These are phyloP conservation scores for Phaeosphaeria sp. DNA, from an alignment of 2,329 filamentous ascomycete genomes.

Conservation along the genomic window DNA sequence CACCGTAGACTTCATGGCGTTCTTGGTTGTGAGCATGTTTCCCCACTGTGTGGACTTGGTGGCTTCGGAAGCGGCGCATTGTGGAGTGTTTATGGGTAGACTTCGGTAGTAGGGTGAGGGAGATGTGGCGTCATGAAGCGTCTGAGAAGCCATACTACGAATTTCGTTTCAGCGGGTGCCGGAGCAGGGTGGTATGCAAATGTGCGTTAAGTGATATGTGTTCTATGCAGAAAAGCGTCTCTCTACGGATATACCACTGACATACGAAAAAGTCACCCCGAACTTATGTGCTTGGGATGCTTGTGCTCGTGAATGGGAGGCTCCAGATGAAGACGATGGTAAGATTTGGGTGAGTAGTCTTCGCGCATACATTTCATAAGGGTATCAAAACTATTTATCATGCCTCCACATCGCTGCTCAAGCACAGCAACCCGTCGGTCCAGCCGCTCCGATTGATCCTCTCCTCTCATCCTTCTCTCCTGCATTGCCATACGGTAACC, in stretches of 20 bases:
- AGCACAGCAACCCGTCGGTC: slow-evolving; percentile 39
- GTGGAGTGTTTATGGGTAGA: neutral
- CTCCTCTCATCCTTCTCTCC: slow-evolving; percentile 34
- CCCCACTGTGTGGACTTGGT: neutral
- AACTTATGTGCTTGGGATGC: too few species aligned
- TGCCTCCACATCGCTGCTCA: slow-evolving; percentile 7
- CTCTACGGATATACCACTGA: too few species aligned
- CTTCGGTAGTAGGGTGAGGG: neutral
- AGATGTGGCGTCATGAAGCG: neutral
- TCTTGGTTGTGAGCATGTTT: neutral
- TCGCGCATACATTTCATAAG: neutral
- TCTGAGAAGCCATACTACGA: neutral
- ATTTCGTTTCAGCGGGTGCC: neutral
- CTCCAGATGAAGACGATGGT: too few species aligned
- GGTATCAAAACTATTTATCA: neutral
- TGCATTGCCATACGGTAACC: slow-evolving; percentile 29
- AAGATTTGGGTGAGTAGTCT: too few species aligned
- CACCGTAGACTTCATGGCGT: neutral
- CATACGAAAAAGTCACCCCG: too few species aligned
- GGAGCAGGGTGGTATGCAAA: too few species aligned
- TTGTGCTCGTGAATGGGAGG: too few species aligned
- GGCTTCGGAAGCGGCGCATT: neutral
- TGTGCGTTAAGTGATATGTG: too few species aligned
- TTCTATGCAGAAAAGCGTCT: too few species aligned
- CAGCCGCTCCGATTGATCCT: slow-evolving; percentile 28